These are phyloP conservation scores for Solanum clarkiae DNA, from an alignment of 257 asterid species.

Conservation along the genomic window DNA sequence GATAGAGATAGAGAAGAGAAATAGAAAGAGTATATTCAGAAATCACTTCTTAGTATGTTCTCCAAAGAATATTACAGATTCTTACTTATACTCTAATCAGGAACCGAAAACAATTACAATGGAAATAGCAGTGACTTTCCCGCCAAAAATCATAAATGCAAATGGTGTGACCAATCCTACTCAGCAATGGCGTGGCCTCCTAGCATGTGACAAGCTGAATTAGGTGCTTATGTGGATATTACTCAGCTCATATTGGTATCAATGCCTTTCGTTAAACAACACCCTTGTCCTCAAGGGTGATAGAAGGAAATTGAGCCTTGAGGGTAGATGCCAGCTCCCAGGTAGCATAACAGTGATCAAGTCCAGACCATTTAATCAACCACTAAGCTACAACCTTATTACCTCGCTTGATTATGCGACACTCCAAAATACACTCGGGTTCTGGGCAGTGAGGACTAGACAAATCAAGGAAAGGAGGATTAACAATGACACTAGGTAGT, in stretches of 20 bases:
- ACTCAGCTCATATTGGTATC: not conserved
- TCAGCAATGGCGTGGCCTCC: too few relatives aligned
- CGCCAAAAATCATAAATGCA: too few relatives aligned
- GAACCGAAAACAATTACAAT: too few relatives aligned
- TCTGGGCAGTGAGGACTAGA: not conserved
- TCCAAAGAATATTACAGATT: too few relatives aligned
- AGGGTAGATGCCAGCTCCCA: not conserved
- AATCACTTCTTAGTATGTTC: not conserved
- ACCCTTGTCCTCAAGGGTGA: not conserved
- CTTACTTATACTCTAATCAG: too few relatives aligned
- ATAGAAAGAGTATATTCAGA: not conserved
- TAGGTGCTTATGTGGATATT: too few relatives aligned
- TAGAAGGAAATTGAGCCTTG: not conserved
- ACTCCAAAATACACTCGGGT: not conserved
- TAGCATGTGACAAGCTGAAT: too few relatives aligned
- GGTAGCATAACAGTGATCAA: not conserved
- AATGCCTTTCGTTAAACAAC: not conserved
- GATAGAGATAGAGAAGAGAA: not conserved
- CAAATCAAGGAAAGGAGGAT: not conserved
- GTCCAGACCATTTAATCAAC: not conserved
- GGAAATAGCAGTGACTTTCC: too few relatives aligned
- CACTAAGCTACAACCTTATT: not conserved
- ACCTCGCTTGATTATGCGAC: not conserved
- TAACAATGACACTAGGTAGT: not conserved
- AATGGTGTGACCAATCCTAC: too few relatives aligned